Evolutionary conservation across 108 stramenopile genomes (phyloP).

Genomic region (Cyclotella sp.): DNA sequence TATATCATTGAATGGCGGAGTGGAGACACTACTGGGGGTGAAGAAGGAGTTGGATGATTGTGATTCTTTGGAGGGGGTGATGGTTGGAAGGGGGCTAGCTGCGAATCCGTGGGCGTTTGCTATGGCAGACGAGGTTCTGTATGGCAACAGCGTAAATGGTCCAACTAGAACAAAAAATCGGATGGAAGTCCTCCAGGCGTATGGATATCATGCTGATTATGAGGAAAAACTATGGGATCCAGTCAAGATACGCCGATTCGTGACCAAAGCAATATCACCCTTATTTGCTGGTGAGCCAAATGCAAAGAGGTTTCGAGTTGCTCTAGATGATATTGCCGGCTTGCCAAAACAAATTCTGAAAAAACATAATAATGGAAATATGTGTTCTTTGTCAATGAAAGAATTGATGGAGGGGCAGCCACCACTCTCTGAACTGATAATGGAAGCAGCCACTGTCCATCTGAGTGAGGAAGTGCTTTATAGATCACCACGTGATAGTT

Average conservation of each 20-base stretch:
- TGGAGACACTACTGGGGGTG: slow-evolving; percentile 73
- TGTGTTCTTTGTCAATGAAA: background rate
- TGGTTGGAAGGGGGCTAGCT: slow-evolving; percentile 84
- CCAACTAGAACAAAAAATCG: slow-evolving; percentile 57
- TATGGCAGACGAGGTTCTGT: slow-evolving; percentile 78
- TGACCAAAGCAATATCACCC: slow-evolving; percentile 77
- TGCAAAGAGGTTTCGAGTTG: slow-evolving; percentile 83
- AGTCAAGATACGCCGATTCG: slow-evolving; percentile 68
- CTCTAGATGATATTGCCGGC: slow-evolving; percentile 79
- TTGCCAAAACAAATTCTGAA: slow-evolving; percentile 61
- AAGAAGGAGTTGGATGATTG: slow-evolving; percentile 67
- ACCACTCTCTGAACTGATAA: slow-evolving; percentile 79
- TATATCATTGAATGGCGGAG: slow-evolving; percentile 89
- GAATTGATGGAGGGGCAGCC: slow-evolving; percentile 46
- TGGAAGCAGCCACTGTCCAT: slow-evolving; percentile 70
- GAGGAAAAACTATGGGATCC: slow-evolving; percentile 72
- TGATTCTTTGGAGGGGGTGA: slow-evolving; percentile 73
- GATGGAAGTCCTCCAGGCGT: slow-evolving; percentile 71
- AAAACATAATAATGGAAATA: background rate
- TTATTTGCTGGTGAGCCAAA: slow-evolving; percentile 88
- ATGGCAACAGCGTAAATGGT: slow-evolving; percentile 17
- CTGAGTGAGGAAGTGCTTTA: slow-evolving; percentile 79
- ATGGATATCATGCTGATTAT: slow-evolving; percentile 75
- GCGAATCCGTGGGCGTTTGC: slow-evolving; percentile 91
- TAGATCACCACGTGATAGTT: slow-evolving; percentile 78